Conservation (phyloP, 306 rosid species). For the Fagus sylvatica region DNA sequence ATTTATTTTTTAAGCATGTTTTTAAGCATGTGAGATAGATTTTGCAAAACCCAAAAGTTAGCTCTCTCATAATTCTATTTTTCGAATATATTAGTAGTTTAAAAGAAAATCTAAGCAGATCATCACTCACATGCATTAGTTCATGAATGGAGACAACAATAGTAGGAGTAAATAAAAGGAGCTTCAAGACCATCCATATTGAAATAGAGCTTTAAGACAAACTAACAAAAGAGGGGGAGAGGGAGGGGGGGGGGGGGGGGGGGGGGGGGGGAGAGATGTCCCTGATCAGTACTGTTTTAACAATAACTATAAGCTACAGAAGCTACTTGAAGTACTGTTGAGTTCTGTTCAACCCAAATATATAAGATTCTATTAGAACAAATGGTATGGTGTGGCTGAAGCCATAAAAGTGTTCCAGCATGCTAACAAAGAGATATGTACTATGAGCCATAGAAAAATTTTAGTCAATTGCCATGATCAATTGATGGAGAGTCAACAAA, state of each 20-base stretch:
- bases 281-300: slow-evolving; percentile 1
- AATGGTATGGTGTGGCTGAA: background rate
- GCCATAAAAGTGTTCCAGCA: background rate
- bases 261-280: background rate
- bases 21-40: slow-evolving; percentile 28
- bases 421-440: background rate
- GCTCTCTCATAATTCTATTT: background rate
- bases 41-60: slow-evolving; percentile 7
- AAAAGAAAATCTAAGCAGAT: slow-evolving; percentile 7
- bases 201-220: slow-evolving; percentile 3
- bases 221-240: background rate
- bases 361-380: background rate
- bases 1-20: slow-evolving; percentile 22
- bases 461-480: background rate
- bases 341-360: background rate
- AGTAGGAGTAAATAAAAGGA: background rate
- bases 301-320: background rate
- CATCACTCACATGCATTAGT: slow-evolving; percentile 15
- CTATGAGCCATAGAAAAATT: background rate
- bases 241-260: background rate
- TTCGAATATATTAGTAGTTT: background rate
- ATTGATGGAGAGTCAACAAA: background rate
- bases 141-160: slow-evolving; percentile 13
- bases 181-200: too few species aligned
- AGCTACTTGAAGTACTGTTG: background rate